phyloP scores from a whole-genome alignment of 805 yeast species.

The Blastobotrys muscicola region DNA sequence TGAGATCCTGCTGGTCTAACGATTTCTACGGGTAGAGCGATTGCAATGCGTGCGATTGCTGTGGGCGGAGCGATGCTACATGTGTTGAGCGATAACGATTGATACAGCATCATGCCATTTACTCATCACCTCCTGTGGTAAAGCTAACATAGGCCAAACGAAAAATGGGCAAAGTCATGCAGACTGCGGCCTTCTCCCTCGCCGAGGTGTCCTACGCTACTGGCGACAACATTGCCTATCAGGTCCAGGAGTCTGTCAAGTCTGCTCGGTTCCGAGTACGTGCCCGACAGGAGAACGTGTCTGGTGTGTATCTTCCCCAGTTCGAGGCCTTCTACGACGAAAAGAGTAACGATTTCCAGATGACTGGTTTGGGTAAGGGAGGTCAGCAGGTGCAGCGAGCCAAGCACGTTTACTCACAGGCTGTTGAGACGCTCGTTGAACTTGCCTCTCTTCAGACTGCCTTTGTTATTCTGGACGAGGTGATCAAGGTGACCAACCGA shows the following conservation, averaged over 20 bases:
- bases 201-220: conserved; percentile 98
- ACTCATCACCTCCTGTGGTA: too few relatives aligned
- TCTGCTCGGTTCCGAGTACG: conserved; percentile 79
- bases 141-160: conserved; percentile 49
- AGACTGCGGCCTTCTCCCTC: conserved; percentile 91
- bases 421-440: conserved; percentile 95
- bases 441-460: conserved; percentile 96
- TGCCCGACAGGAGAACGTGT: conserved; percentile 91
- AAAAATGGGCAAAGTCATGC: conserved; percentile 98
- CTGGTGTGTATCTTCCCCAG: conserved; percentile 91
- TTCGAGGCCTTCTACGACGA: conserved; percentile 81
- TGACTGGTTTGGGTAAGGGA: conserved; percentile 97
- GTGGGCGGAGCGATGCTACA: too few relatives aligned
- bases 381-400: conserved; percentile 97
- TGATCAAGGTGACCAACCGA: conserved; percentile 93
- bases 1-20: too few relatives aligned
- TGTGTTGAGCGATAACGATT: too few relatives aligned
- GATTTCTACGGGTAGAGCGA: too few relatives aligned
- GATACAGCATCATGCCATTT: too few relatives aligned
- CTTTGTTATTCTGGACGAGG: conserved; percentile 92
- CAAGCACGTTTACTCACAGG: conserved; percentile 82
- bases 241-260: conserved; percentile 89
- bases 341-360: conserved; percentile 82
- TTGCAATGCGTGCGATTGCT: too few relatives aligned
- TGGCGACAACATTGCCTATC: conserved; percentile 91